These are phyloP conservation scores for Teunomyces panamensis DNA, from an alignment of 805 yeast genomes.

Conservation along the genomic window DNA sequence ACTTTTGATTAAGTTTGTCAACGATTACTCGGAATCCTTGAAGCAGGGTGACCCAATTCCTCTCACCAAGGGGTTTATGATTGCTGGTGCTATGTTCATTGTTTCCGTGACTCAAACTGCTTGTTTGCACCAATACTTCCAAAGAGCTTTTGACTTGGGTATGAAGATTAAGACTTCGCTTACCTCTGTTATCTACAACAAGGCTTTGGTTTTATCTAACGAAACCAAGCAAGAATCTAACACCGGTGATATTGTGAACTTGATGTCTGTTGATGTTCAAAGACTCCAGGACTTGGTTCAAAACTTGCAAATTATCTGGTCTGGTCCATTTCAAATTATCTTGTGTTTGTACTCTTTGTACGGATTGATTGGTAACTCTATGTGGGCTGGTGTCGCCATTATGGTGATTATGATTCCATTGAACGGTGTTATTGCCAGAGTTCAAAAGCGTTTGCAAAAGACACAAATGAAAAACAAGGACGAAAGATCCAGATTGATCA, in stretches of 20 bases:
- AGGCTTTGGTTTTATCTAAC: conserved; percentile 64
- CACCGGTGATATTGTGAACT: conserved; percentile 90
- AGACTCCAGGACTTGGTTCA: conserved; percentile 81
- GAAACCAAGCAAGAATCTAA: conserved; percentile 69
- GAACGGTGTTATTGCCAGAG: conserved; percentile 65
- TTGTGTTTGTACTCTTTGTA: conserved; percentile 74
- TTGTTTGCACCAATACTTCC: conserved; percentile 74
- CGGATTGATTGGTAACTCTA: conserved; percentile 74
- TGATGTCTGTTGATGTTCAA: conserved; percentile 93
- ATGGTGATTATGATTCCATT: conserved; percentile 77
- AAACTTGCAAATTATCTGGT: conserved; percentile 79
- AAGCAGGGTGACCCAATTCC: conserved; percentile 50
- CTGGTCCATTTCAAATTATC: conserved; percentile 86
- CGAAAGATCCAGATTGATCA: conserved; percentile 82
- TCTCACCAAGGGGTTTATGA: conserved; percentile 69
- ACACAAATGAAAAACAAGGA: conserved; percentile 88
- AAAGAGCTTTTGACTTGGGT: conserved; percentile 70
- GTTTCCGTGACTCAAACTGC: conserved; percentile 78
- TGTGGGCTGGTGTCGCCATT: conserved; percentile 93
- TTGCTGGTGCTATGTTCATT: conserved; percentile 70
- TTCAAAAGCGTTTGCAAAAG: conserved; percentile 72
- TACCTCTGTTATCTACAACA: conserved; percentile 64
- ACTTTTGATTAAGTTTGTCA: conserved; percentile 54
- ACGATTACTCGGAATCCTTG: conserved; percentile 36
- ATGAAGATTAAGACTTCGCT: conserved; percentile 71